Base-by-base conservation (phyloP, 768 basidiomycete genomes). In the Lactifluus volemus region DNA sequence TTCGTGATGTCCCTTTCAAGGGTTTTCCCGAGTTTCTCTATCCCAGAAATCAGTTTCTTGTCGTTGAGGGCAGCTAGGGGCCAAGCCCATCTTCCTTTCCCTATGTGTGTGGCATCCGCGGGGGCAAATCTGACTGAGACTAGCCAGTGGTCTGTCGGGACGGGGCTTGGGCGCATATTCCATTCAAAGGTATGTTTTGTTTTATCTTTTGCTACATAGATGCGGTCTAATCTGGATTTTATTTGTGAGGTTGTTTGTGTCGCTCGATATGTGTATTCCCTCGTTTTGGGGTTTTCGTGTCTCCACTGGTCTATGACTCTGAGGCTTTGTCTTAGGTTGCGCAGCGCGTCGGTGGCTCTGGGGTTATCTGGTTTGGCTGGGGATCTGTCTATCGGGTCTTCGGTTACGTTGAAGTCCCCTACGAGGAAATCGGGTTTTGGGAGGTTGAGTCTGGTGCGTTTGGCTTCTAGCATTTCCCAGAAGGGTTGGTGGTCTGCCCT, bases 401-500 rank as follows among this genome's bases (percentile, higher is more conserved):
- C 56, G 0, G 52, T 52, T 0, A 58, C 4, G 12, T 63, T 63
- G 8, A 58, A 58, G 3, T 63, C 61, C 1, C 61, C 61, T 0
- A 61, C 21, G 4, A 45, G 11, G 7, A 61, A 47, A 44, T 59
- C 44, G 0, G 58, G 58, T 5, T 11, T 29, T 1, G 12, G n/a
- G 7, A 48, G 19, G 32, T 38, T 19, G 2, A 4, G n/a, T 14
- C n/a, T 36, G 10, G 10, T 47, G 34, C 5, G 15, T 10, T n/a
- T n/a, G n/a, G n/a, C n/a, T 38, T 6, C 19, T 11, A 3, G 7
- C 4, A n/a, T 19, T 8, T 21, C 15, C 69, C 69, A 72, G 56
- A 69, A 72, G 32, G 0, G 0, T 8, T 2, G 10, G 1, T 32
- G 42, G 53, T 44, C 32, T 58, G 2, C 36, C 0, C 11, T 6